Evolutionary conservation across 148 eudicot species (phyloP), one percentile per base, ranked within the genome.

Genomic region (Rhododendron simsii): DNA sequence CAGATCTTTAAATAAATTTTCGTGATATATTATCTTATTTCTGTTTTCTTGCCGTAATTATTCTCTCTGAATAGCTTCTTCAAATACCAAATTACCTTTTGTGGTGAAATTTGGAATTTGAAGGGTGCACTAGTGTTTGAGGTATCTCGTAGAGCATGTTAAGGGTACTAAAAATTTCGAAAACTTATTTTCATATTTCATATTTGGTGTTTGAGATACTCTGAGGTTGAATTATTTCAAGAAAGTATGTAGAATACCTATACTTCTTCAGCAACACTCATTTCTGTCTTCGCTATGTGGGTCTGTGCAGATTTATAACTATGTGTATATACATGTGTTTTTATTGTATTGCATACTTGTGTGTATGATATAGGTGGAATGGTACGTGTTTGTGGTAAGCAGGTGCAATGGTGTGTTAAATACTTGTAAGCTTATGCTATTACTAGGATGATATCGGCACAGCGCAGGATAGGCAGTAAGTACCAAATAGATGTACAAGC

Each of bases 381-480:
- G 11, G 51, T 20, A 77, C 21, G 5, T 44, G 4, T 23, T 63
- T 63, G 3, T n/a, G 71, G 71, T 63, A 63, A 65, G 30, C 71
- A 47, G 53, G 18, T 47, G 26, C 37, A n/a, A 45, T 26, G 55
- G 37, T 11, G 50, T 44, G 47, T 44, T 39, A 23, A 21, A 8
- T 78, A 23, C 28, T 21, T 41, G 30, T 45, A 78, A n/a, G 50
- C 33, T 20, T 26, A 4, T 47, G 18, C 20, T 48, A 12, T 50
- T 30, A 80, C 44, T 20, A 51, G 41, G 63, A 80, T 80, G 82
- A 80, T 80, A 48, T 28, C 5, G 13, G 41, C 82, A 5, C 63
- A 28, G 9, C 63, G 63, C 63, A 80, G 41, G 63, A 28, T 80
- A 51, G 82, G 82, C 82, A 79, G 37, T 80, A 51, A 80, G 82